Conservation (phyloP, 2,329 filamentous ascomycete genomes). For the Hymenoscyphus repandus region DNA sequence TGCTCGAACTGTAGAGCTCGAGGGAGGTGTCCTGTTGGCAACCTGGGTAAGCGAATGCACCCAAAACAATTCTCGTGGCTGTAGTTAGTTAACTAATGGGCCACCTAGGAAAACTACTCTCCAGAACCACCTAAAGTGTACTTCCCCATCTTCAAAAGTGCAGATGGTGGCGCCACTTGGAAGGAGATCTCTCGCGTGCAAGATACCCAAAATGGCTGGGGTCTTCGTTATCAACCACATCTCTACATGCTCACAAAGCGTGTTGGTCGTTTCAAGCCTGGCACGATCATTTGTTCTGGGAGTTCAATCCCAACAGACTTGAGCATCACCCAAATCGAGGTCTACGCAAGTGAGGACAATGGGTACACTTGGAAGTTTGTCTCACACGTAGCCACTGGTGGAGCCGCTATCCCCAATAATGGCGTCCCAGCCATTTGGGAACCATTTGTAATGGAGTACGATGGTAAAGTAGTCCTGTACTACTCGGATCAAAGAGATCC, state of each 20-base stretch:
- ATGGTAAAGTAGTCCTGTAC: conserved; percentile 58
- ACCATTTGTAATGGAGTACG: conserved; percentile 57
- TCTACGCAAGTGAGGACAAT: conserved; percentile 58
- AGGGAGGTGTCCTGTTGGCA: conserved; percentile 40
- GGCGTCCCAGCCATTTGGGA: conserved; percentile 68
- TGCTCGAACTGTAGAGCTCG: conserved; percentile 32
- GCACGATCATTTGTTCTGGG: conserved; percentile 55
- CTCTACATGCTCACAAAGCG: conserved; percentile 56
- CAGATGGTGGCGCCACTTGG: conserved; percentile 50
- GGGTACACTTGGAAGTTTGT: conserved; percentile 63
- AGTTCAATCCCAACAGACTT: conserved; percentile 44
- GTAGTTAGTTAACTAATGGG: background rate
- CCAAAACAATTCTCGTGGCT: background rate
- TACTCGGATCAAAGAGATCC: conserved; percentile 68
- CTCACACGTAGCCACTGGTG: conserved; percentile 57
- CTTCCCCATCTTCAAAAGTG: conserved; percentile 47
- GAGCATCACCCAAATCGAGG: conserved; percentile 59
- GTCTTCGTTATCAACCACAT: conserved; percentile 64
- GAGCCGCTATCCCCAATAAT: conserved; percentile 52
- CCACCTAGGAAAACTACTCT: conserved; percentile 43
- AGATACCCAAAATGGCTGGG: conserved; percentile 59
- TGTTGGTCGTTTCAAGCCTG: conserved; percentile 53
- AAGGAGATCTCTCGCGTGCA: conserved; percentile 55
- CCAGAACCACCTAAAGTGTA: conserved; percentile 44
- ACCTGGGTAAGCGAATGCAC: conserved; percentile 36